Evolutionary conservation across 176 grass and related monocot species (phyloP).

Genomic region (Paspalum vaginatum): DNA sequence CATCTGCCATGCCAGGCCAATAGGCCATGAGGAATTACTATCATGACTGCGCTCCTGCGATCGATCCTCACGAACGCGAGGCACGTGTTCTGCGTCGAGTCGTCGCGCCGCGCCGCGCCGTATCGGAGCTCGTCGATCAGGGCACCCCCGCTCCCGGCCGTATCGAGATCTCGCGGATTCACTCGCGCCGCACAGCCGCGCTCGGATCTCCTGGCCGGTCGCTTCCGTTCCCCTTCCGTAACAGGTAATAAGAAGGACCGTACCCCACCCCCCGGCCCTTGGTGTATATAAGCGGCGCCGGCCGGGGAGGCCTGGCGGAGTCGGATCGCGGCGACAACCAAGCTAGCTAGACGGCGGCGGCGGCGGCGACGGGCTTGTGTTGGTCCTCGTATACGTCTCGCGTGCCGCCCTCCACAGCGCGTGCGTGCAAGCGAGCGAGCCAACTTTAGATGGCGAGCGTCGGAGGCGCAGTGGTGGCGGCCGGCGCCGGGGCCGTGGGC

Average conservation of each 20-base stretch:
- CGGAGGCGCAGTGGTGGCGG: slow-evolving; percentile 9
- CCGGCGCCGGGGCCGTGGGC: neutral
- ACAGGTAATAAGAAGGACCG: neutral
- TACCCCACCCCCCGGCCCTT: fast-evolving
- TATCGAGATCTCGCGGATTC: slow-evolving; percentile 43
- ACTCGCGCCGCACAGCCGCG: slow-evolving; percentile 38
- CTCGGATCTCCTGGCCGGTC: slow-evolving; percentile 10
- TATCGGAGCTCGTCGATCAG: neutral
- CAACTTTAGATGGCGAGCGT: slow-evolving; percentile 37
- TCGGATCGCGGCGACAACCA: neutral
- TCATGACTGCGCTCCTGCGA: too few species aligned
- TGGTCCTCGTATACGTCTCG: neutral
- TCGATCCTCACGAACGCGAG: slow-evolving; percentile 29
- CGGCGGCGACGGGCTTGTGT: neutral
- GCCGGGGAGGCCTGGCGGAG: neutral
- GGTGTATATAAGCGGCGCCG: slow-evolving; percentile 17
- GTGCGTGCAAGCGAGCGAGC: neutral
- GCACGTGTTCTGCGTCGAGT: slow-evolving; percentile 25
- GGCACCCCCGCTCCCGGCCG: neutral
- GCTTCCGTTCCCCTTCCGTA: slow-evolving; percentile 23
- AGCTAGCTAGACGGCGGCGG: neutral
- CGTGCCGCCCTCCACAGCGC: neutral
- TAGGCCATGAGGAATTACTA: too few species aligned
- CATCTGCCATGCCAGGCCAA: too few species aligned
- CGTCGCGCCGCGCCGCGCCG: neutral